Evolutionary conservation across 208 protist species (phyloP), one percentile per base, ranked within the genome.

Genomic region (Angomonas ambiguus): DNA sequence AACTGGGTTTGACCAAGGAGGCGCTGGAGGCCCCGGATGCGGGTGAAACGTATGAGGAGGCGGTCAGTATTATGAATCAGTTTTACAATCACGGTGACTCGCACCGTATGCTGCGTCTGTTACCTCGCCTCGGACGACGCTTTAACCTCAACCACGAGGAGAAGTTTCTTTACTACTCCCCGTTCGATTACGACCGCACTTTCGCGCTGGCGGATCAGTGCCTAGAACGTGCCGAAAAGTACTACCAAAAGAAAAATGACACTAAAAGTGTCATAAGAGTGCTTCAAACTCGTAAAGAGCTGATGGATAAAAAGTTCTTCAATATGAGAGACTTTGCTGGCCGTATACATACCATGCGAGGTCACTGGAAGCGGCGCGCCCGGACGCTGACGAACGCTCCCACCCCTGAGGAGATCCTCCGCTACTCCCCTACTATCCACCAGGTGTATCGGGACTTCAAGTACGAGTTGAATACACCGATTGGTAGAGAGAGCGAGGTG

Each of bases 321-420:
- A 96, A 96, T 65, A 87, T 96, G 82, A 77, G 87, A 32, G 87
- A 93, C 71, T 94, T 94, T 71, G 85, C 85, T 32, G 91, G 91
- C 25, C 78, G 87, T 49, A 96, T 96, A 60, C 91, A 87, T 72
- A 96, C 91, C 1, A 92, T 92, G 82, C 87, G 91, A 22, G 91
- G 91, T 0, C 91, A 93, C 61, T 93, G 85, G 87, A 85, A 85
- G 80, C 87, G 87, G 28, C 85, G 83, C 11, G 83, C 83, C 28
- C 71, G 79, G 33, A 59, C 72, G 51, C 69, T 94, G 27, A 94
- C 91, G 1, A 92, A 93, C 59, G 91, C 87, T 0, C 91, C 91
- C 18, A 94, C 87, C 10, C 87, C 91, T 8, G 87, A 93, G 60
- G 91, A 96, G 63, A 38, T 96, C 35, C 80, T 96, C 51, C 85